Conservation (phyloP, 2,329 filamentous ascomycete species). For the Epichloe glyceriae region DNA sequence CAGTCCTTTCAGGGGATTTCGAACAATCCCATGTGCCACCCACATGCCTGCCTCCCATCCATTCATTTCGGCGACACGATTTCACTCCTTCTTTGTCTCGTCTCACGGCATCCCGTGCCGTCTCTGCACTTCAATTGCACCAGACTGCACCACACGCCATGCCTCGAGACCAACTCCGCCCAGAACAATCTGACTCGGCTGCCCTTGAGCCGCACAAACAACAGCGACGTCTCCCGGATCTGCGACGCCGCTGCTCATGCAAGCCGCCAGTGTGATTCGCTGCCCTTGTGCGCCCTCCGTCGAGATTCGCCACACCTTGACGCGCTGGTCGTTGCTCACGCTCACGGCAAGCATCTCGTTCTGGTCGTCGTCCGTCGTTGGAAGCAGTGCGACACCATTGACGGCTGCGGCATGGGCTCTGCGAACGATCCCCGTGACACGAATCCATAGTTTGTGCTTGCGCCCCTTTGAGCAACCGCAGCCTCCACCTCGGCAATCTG, state of each 20-base stretch:
- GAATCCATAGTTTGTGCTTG: constrained; percentile 10
- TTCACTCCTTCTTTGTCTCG: no score
- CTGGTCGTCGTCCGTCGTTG: constrained; percentile 3
- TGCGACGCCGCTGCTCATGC: constrained; percentile 45
- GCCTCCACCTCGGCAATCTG: constrained; percentile 11
- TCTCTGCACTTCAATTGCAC: neutral
- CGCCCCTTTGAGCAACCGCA: neutral
- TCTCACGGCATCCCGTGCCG: no score
- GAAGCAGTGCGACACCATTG: constrained; percentile 38
- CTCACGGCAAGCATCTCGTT: constrained; percentile 24
- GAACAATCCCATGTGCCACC: no score
- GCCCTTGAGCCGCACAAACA: constrained; percentile 11
- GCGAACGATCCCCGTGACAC: constrained; percentile 15
- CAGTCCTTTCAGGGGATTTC: neutral
- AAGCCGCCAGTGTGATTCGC: constrained; percentile 29
- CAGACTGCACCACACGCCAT: constrained; percentile 17
- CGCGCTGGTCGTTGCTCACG: constrained; percentile 47
- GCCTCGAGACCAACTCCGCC: constrained; percentile 35
- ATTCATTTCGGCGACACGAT: no score
- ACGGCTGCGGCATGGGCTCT: constrained; percentile 61
- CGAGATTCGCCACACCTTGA: constrained; percentile 40
- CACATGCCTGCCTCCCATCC: no score
- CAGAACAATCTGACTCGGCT: constrained; percentile 20
- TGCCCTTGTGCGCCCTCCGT: constrained; percentile 6
- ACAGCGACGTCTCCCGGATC: constrained; percentile 42